Evolutionary conservation across 306 rosid genomes (phyloP).

Genomic region (Quercus gilva): DNA sequence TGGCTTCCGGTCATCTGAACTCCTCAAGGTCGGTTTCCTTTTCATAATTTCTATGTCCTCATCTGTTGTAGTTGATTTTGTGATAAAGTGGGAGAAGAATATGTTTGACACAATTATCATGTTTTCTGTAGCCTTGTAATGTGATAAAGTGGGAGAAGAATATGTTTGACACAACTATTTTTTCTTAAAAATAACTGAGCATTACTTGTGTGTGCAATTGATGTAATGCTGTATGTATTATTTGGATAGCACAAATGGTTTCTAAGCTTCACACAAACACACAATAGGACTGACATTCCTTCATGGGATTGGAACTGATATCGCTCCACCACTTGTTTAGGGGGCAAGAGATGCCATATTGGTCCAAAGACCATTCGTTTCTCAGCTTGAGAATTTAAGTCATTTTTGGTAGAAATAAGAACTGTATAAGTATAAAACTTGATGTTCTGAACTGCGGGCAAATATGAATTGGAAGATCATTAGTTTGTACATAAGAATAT

Average conservation of each 20-base stretch:
- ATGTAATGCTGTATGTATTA: background rate
- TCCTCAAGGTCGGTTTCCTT: slow-evolving; percentile 65
- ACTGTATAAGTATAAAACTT: background rate
- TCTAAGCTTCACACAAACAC: background rate
- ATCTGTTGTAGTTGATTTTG: background rate
- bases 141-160: background rate
- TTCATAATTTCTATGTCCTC: background rate
- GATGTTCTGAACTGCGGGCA: background rate
- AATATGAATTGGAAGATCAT: background rate
- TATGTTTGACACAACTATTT: background rate
- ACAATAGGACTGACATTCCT: background rate
- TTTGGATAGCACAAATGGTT: background rate
- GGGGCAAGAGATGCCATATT: background rate
- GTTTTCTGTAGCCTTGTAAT: background rate
- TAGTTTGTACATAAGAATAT: background rate
- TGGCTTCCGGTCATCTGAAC: slow-evolving; percentile 94
- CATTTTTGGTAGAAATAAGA: background rate
- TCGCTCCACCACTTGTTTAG: background rate
- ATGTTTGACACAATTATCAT: background rate
- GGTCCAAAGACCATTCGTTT: background rate
- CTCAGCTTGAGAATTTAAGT: background rate
- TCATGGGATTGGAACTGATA: background rate
- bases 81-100: background rate
- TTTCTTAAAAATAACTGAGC: background rate
- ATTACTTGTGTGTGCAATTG: background rate